Base-by-base conservation (phyloP, 257 asterid species). In the Solanum sejunctum region DNA sequence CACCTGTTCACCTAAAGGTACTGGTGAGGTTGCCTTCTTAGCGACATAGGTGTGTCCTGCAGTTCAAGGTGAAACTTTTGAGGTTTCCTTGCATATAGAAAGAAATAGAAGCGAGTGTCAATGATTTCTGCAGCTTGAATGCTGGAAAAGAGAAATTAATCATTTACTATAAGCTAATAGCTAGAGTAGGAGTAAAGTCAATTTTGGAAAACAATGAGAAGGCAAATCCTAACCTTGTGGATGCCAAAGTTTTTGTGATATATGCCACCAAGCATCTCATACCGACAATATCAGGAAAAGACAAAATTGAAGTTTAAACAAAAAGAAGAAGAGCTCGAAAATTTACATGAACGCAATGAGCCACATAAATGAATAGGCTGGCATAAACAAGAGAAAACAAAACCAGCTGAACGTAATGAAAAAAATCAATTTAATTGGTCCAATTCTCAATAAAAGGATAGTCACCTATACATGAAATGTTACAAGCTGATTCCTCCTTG, bases 41-140 rank as follows among this genome's bases (percentile, higher is more conserved):
- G 84, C 28, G 2, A 85, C 84, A 51, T 79, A 72, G 87, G 87
- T 79, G 18, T 64, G 26, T 15, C 21, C 84, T 17, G 71, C 60
- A 18, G 77, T 73, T 73, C 73, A 84, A 84, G 23, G 79, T 80
- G 32, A 84, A 85, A 67, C 84, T 85, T 49, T 51, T 80, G 70
- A 80, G 45, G 84, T 80, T 32, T 66, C 87, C 83, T 32, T 78
- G 66, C 13, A 81, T 85, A 49, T 81, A 85, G 77, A 84, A 85
- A 70, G 87, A 80, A 45, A 80, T 85, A 80, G 87, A 52, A 16
- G 84, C 39, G 39, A 70, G 73, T 61, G 69, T 61, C 8, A 21
- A 69, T 80, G 84, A 56, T 55, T 17, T 85, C 66, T 20, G 43
- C 20, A 75, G 18, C n/a, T 16, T 75, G 18, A 43, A 8, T 63